Base-by-base conservation (phyloP, 495 filamentous ascomycete genomes). In the Lindgomyces ingoldianus region DNA sequence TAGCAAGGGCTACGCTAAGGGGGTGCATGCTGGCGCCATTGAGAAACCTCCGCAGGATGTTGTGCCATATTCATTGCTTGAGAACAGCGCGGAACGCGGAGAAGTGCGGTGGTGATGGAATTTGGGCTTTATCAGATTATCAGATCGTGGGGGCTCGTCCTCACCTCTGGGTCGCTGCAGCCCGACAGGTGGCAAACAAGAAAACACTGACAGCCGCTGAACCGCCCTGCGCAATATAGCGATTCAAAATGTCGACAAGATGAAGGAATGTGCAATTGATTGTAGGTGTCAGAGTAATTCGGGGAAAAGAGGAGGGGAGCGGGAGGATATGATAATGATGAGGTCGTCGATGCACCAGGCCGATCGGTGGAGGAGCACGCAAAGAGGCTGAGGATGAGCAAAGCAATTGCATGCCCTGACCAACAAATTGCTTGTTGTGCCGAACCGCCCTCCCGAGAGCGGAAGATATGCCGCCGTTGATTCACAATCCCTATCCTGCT, bases 101-200 rank as follows among this genome's bases (percentile, higher is more conserved):
- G 57, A 60, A 60, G 52, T 2, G 30, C 51, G 1, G 46, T 18
- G 14, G 60, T 33, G 22, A 16, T 52, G 46, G 27, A 12, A 27
- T 51, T 42, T 19, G 33, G 22, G 22, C 24, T 18, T 63, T 57
- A 55, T 69, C 49, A 49, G 52, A 63, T 62, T 55, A 68, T 68
- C 59, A 64, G 60, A 64, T 68, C 44, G 52, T 67, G 65, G 65
- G 64, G 57, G 56, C 61, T 26, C 26, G 4, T 22, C 1, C 60
- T 62, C 46, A 67, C 64, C 58, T 52, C 21, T 50, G 49, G 26
- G 50, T 19, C 9, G 26, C 25, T 33, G 41, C 45, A 29, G 49
- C 58, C 39, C n/a, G n/a, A 4, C 42, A 27, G 44, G 51, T 57
- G 60, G 52, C 65, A 39, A 60, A 27, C n/a, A 21, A 9, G 27